Percentiles rank a stretch among this genome's conserved stretches.
Evolutionary conservation across 2,329 filamentous ascomycete species (phyloP).

Genomic region (Fusarium napiforme): DNA sequence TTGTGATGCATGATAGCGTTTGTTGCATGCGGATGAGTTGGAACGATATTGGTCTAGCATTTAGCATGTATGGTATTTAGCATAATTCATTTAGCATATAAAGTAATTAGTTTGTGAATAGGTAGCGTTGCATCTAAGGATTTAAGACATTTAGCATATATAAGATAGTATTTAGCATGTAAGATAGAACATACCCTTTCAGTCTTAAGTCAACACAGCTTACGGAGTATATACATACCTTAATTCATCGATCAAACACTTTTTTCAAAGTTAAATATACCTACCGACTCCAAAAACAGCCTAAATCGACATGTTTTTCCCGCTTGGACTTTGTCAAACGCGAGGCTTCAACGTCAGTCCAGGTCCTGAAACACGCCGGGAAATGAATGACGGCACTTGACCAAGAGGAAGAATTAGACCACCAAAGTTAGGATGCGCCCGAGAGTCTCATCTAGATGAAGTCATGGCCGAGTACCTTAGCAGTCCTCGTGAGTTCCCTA

Average conservation of each 20-base stretch:
- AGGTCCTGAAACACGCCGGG: slow-evolving; percentile 19
- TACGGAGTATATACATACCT: neutral
- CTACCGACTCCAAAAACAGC: neutral
- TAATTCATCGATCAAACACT: neutral
- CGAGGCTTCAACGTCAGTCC: neutral
- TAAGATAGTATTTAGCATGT: neutral
- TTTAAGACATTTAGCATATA: neutral
- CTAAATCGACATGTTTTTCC: neutral
- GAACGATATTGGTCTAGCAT: neutral
- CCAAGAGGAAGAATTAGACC: slow-evolving; percentile 1
- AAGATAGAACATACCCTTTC: neutral
- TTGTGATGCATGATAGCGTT: neutral
- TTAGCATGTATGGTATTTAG: neutral
- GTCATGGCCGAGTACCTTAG: neutral
- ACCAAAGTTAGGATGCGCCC: neutral
- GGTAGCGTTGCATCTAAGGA: neutral
- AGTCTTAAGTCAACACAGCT: neutral
- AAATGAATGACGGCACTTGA: slow-evolving; percentile 12
- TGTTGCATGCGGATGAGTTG: neutral
- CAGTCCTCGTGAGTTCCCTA: neutral
- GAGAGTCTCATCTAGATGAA: slow-evolving; percentile 12
- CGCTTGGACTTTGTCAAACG: neutral
- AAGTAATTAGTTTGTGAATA: neutral
- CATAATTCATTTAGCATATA: neutral
- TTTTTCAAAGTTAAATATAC: neutral